Evolutionary conservation across 1,139 yeast genomes (phyloP), one percentile per base, ranked within the genome.

Genomic region (Blastobotrys aristatus): DNA sequence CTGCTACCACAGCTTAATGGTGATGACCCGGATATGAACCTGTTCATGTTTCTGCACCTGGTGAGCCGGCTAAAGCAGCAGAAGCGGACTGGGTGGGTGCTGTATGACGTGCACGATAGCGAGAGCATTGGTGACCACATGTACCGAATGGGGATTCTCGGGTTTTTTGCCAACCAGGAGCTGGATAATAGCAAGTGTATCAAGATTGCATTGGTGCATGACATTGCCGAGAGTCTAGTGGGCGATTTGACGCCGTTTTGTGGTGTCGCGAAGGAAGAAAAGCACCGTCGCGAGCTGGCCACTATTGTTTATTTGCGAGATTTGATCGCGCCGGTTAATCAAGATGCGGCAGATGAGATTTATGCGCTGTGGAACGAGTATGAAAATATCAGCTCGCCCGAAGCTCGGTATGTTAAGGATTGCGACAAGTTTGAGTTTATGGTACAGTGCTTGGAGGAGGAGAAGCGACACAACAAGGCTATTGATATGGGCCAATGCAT

Each of bases 121-220:
- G 94, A 92, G 65, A 81, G 90, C 43, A 90, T 92, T 48, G 76
- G 90, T 17, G 98, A 92, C 66, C 99, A 92, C 66, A 92, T 92
- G 97, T 92, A 92, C 65, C 76, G 99, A 52, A 92, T 94, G 97
- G 81, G 90, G 4, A 72, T 90, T 38, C 80, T 90, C 47, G 74
- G 95, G 20, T 79, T 90, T 84, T 74, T 86, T 35, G 83, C 85
- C 57, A 67, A 80, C 47, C 66, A 68, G 14, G 54, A 60, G 4
- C 66, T 75, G 13, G 70, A 77, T 54, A 62, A 69, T 14, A 66
- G 66, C 39, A 69, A 78, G 56, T 89, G 97, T 71, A 84, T 82
- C 46, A 84, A 86, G 65, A 89, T 92, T 45, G 89, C 97, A 0
- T 71, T 89, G 39, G 82, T 89, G 35, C 98, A 92, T 67, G 98